These are phyloP conservation scores for Circinella minor DNA, from an alignment of 371 early-diverging fungal genomes.

Conservation along the genomic window DNA sequence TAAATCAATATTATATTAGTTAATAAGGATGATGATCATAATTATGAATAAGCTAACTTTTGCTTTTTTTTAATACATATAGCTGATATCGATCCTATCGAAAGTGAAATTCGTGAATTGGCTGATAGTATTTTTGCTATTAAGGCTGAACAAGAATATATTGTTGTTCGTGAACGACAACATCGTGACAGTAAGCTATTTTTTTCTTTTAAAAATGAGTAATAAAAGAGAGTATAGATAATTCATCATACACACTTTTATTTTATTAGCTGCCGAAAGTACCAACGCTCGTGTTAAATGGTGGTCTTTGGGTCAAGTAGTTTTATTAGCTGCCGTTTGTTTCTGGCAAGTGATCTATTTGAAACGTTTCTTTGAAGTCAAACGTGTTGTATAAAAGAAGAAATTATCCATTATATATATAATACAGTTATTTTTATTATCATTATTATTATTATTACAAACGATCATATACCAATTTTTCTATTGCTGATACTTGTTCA, in stretches of 20 bases:
- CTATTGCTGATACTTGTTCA: slow-evolving; percentile 77
- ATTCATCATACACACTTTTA: not conserved
- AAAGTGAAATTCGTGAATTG: slow-evolving; percentile 69
- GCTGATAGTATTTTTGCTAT: slow-evolving; percentile 68
- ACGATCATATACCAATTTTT: slow-evolving; percentile 46
- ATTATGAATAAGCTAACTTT: too few relatives aligned
- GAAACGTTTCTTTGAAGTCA: slow-evolving; percentile 80
- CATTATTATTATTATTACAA: slow-evolving; percentile 13
- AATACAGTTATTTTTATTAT: not conserved
- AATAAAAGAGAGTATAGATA: too few relatives aligned
- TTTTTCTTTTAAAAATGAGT: not conserved
- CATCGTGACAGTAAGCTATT: slow-evolving; percentile 74
- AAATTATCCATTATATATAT: not conserved
- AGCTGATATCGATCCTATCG: slow-evolving; percentile 66
- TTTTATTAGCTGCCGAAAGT: slow-evolving; percentile 69
- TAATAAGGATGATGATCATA: not conserved
- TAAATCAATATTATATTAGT: slow-evolving; percentile 8
- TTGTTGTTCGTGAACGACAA: slow-evolving; percentile 68
- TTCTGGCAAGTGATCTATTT: slow-evolving; percentile 76
- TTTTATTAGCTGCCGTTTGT: slow-evolving; percentile 66
- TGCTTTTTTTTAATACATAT: not conserved
- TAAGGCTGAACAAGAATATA: slow-evolving; percentile 78
- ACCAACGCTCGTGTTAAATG: slow-evolving; percentile 79
- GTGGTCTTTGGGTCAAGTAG: slow-evolving; percentile 78
- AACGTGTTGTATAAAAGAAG: slow-evolving; percentile 66